phyloP scores from a whole-genome alignment of 495 filamentous ascomycete genomes.

The Darksidea phi region DNA sequence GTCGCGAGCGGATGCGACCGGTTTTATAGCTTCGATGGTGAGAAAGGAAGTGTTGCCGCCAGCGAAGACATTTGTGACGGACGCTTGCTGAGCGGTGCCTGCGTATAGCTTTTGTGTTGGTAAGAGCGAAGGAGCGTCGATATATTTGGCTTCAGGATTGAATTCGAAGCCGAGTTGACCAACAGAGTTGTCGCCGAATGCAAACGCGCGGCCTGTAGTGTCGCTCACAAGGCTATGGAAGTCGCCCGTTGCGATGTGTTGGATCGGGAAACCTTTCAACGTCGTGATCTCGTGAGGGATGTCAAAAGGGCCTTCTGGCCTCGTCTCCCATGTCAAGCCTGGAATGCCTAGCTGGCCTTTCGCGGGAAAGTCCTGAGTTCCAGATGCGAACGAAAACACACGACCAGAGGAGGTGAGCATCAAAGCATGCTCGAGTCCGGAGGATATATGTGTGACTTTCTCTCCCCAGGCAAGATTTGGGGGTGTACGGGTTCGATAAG shows the following conservation, averaged over 20 bases:
- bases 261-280: slow-evolving; percentile 62
- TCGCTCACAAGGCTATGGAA: slow-evolving; percentile 80
- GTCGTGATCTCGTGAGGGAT: slow-evolving; percentile 71
- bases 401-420: slow-evolving; percentile 83
- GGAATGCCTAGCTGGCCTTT: slow-evolving; percentile 85
- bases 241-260: slow-evolving; percentile 77
- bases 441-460: slow-evolving; percentile 67
- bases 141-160: slow-evolving; percentile 56
- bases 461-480: slow-evolving; percentile 67
- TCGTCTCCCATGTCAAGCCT: slow-evolving; percentile 73
- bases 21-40: slow-evolving; percentile 70
- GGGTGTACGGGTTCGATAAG: slow-evolving; percentile 70
- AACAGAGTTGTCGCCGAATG: slow-evolving; percentile 84
- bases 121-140: slow-evolving; percentile 68
- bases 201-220: slow-evolving; percentile 71
- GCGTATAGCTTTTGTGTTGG: slow-evolving; percentile 69
- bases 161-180: slow-evolving; percentile 82
- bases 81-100: slow-evolving; percentile 56
- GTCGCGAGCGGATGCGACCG: slow-evolving; percentile 44
- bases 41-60: slow-evolving; percentile 86
- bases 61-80: slow-evolving; percentile 72
- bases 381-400: slow-evolving; percentile 79
- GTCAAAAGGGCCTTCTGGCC: slow-evolving; percentile 77
- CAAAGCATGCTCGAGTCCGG: slow-evolving; percentile 80
- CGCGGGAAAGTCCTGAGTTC: slow-evolving; percentile 71